phyloP scores from a whole-genome alignment of 768 basidiomycete genomes.

The Boletus eberwhitei region DNA sequence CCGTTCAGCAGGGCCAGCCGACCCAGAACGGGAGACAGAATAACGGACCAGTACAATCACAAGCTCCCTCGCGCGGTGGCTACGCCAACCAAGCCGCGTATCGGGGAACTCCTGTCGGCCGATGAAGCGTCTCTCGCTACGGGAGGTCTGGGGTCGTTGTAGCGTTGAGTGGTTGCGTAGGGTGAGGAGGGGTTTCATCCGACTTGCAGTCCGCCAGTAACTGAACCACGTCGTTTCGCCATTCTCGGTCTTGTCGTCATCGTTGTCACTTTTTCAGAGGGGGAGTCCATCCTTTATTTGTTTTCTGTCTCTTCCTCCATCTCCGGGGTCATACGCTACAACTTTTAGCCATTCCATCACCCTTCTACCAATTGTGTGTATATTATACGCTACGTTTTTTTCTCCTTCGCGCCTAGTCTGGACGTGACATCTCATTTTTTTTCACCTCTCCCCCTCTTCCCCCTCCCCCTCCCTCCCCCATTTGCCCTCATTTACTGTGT shows the following conservation, averaged over 20 bases:
- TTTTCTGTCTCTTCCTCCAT: slow-evolving; percentile 9
- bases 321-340: slow-evolving; percentile 13
- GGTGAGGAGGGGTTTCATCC: slow-evolving; percentile 4
- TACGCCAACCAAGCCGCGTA: slow-evolving; percentile 25
- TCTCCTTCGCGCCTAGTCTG: slow-evolving; percentile 17
- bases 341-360: slow-evolving; percentile 9
- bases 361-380: slow-evolving; percentile 17
- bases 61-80: slow-evolving; percentile 20
- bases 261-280: slow-evolving; percentile 2
- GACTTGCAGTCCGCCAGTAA: slow-evolving; percentile 11
- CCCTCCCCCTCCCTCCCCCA: background rate
- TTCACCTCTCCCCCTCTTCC: background rate
- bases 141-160: background rate
- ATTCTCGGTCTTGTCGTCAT: slow-evolving; percentile 15
- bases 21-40: slow-evolving; percentile 29
- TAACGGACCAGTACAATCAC: slow-evolving; percentile 22
- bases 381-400: slow-evolving; percentile 28
- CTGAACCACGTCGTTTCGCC: slow-evolving; percentile 11
- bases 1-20: slow-evolving; percentile 23
- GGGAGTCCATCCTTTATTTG: slow-evolving; percentile 13
- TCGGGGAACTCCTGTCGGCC: slow-evolving; percentile 28
- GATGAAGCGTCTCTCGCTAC: slow-evolving; percentile 16
- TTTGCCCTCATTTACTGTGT: slow-evolving; percentile 7
- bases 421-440: slow-evolving; percentile 15
- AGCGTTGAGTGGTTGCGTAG: background rate